A percentile compares a stretch with the other conserved stretches of the same genome.
Conservation (phyloP, 345 rosid genomes). For the thale cress (Arabidopsis thaliana) region DNA sequence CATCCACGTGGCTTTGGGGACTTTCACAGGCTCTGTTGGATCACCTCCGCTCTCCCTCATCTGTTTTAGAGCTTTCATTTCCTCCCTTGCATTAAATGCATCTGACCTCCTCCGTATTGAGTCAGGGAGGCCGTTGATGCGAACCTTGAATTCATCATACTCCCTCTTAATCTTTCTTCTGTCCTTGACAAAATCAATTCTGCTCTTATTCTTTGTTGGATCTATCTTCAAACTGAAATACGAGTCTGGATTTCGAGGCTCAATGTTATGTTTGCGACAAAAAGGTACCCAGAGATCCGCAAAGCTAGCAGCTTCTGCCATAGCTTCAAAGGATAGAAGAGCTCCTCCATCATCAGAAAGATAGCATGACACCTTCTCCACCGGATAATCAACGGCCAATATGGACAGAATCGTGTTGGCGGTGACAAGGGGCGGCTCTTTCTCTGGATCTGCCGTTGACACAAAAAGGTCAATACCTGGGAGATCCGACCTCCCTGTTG, state of each 20-base stretch:
- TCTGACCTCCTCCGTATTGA: slow-evolving; percentile 92
- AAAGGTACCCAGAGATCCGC: slow-evolving; percentile 97
- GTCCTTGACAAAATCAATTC: slow-evolving; percentile 86
- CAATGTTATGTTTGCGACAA: slow-evolving; percentile 84
- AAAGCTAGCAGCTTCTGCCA: slow-evolving; percentile 98
- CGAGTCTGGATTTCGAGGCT: slow-evolving; percentile 85
- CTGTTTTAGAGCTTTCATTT: slow-evolving; percentile 86
- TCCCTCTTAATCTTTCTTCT: slow-evolving; percentile 84
- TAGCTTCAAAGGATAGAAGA: slow-evolving; percentile 91
- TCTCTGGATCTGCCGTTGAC: slow-evolving; percentile 95
- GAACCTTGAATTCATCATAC: slow-evolving; percentile 92
- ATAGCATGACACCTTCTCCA: slow-evolving; percentile 82
- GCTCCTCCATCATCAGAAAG: slow-evolving; percentile 95
- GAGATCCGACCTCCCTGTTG: slow-evolving; percentile 88
- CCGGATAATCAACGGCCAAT: slow-evolving; percentile 86
- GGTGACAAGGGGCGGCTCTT: slow-evolving; percentile 88
- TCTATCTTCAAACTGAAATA: slow-evolving; percentile 82
- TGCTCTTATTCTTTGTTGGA: slow-evolving; percentile 89
- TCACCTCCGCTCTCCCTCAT: slow-evolving; percentile 78
- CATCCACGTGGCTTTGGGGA: slow-evolving; percentile 95
- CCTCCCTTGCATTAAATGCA: slow-evolving; percentile 96
- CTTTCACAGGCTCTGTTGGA: slow-evolving; percentile 68
- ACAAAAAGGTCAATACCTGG: slow-evolving; percentile 90
- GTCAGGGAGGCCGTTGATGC: slow-evolving; percentile 88
- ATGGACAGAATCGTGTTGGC: slow-evolving; percentile 94